Evolutionary conservation across 176 grass and related monocot genomes (phyloP), one percentile per base, ranked within the genome.

Genomic region (Metroxylon sagu): DNA sequence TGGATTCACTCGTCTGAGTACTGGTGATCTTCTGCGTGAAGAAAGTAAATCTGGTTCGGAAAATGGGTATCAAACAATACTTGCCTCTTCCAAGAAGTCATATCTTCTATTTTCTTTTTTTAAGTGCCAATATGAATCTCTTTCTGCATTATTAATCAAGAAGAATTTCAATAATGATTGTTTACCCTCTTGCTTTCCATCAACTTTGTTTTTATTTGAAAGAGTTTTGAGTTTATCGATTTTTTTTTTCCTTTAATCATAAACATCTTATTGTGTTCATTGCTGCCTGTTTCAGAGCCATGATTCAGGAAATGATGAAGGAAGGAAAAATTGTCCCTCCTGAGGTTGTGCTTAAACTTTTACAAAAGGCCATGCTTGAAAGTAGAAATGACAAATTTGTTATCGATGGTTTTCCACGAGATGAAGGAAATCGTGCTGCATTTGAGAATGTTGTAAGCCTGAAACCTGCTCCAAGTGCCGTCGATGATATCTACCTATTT

Each of bases 301-400:
- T 85, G 86, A 84, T 90, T 29, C 73, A 87, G 26, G 79, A 84
- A 61, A 19, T 95, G 17, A 96, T 90, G 74, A 83, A 80, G 4
- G 70, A 96, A 82, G 91, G 91, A 39, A 82, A 90, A 52, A 77
- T 96, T 31, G 80, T 89, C 59, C 60, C 77, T 1, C 50, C 83
- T 6, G 74, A 84, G 4, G 49, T 87, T 19, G 80, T 76, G 3
- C 69, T 90, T 16, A 76, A 57, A 35, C 68, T 96, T 19, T 49
- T 96, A 54, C 73, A 85, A 4, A 86, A 79, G 68, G 86, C 86
- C 54, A 96, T 96, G 74, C 61, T 79, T 69, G 58, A 84, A 69
- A 85, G 75, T 73, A 74, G 75, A 67, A 85, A 87, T 18, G 80
- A 95, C 18, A 96, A 77, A 60, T 96, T 96, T 54, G 75, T 96